phyloP scores from a whole-genome alignment of 2,329 filamentous ascomycete genomes.

The Aureobasidium lini region DNA sequence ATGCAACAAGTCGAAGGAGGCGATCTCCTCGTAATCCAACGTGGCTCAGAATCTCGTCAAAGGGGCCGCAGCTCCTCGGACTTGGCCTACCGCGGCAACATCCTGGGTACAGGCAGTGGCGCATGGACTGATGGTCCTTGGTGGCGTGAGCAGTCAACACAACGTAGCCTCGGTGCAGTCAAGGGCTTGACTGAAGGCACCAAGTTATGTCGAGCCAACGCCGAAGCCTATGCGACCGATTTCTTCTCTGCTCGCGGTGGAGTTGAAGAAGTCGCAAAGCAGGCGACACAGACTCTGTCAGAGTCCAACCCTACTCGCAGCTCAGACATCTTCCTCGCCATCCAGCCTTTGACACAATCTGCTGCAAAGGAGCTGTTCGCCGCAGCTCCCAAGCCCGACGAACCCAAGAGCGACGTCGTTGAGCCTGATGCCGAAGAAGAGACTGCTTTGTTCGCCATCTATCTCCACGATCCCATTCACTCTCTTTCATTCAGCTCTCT shows the following conservation, averaged over 20 bases:
- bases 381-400: constrained; percentile 30
- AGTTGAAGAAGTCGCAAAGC: constrained; percentile 68
- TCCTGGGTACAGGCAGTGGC: constrained; percentile 37
- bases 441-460: constrained; percentile 65
- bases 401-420: constrained; percentile 48
- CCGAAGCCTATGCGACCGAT: constrained; percentile 78
- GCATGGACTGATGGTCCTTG: constrained; percentile 94
- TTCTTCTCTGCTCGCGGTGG: constrained; percentile 75
- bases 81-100: constrained; percentile 46
- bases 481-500: constrained; percentile 78
- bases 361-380: constrained; percentile 61
- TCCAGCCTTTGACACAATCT: constrained; percentile 72
- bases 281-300: constrained; percentile 69
- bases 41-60: constrained; percentile 72
- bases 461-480: constrained; percentile 82
- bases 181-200: constrained; percentile 78
- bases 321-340: constrained; percentile 90
- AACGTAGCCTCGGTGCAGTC: constrained; percentile 71
- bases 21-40: constrained; percentile 87
- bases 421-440: constrained; percentile 49
- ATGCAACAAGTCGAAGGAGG: constrained; percentile 99
- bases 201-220: constrained; percentile 81
- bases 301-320: constrained; percentile 85
- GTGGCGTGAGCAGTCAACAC: constrained; percentile 64
- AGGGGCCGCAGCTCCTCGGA: constrained; percentile 54